Evolutionary conservation across 352 stramenopile genomes (phyloP), one percentile per base, ranked within the genome.

Genomic region (Globisporangium takayamanum): DNA sequence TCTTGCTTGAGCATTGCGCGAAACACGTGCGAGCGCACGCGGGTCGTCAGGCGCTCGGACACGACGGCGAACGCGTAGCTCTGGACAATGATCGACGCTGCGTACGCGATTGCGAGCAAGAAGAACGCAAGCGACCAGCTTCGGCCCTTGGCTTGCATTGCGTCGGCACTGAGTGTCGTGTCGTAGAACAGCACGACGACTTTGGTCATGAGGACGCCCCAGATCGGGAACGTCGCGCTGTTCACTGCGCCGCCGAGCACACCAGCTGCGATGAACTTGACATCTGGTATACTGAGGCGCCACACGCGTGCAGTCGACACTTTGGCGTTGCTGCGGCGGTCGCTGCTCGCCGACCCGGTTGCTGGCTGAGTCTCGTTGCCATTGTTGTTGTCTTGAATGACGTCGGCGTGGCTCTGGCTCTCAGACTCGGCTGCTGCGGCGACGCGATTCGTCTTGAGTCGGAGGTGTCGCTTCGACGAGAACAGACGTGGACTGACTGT

Each of bases 1-100:
- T 95, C 82, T 53, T 92, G 85, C 5, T 60, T 57, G 22, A 96
- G 63, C 68, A 94, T 93, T 1, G 72, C 64, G 11, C 53, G 22
- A 49, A 87, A 92, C 15, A 71, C 71, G 4, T 55, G 33, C 0
- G 57, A 45, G 10, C 82, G 75, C 0, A 94, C 62, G 1, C 79
- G 74, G 39, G 63, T 61, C n/a, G 81, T 69, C 14, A 92, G 64
- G 2, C 67, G 59, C 50, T 82, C 68, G 5, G 72, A 73, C 14
- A 75, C 72, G 8, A 87, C 65, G 1, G 59, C 73, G 20, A 92
- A 92, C 18, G 70, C 68, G 41, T 82, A 87, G 48, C 79, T 49
- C 50, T 87, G 67, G 20, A 70, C 66, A n/a, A 78, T 56, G 46
- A 73, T 78, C 7, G 74, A 79, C 8, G 64, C 30, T 11, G 60